Evolutionary conservation across 2,329 filamentous ascomycete species (phyloP), one percentile per base, ranked within the genome.

Genomic region (Clonostachys rosea): DNA sequence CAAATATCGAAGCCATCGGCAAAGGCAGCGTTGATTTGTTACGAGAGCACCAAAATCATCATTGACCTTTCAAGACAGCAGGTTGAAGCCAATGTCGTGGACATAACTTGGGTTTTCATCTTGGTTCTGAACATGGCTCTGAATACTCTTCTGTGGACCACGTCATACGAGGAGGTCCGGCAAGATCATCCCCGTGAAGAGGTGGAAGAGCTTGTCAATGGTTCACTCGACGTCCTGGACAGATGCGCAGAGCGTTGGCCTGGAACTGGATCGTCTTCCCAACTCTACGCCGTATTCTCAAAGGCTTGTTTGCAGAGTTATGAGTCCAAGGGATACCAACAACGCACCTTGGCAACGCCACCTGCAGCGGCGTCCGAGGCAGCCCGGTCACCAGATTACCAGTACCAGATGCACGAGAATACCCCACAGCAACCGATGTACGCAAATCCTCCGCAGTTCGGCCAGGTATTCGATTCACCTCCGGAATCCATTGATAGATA

Each of bases 101-200:
- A 96, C 60, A 76, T 96, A 50, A 96, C 91, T 1, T 97, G 92
- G 92, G 86, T 96, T 40, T 96, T 96, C 59, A 82, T 95, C 2
- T 79, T 96, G 49, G 84, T 87, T 17, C 78, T 97, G 39, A 96
- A 95, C 69, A 94, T 95, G 83, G 84, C 89, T 5, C 78, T 97
- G 48, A 96, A 96, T 61, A 91, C 89, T 6, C 79, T 96, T 44
- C 77, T 99, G 1, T 99, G 94, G 94, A 83, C 88, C 2, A 78
- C 95, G 8, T 95, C 91, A 2, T 96, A 95, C 59, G 78, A 86
- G 5, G 87, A 92, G 54, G 84, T 97, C 20, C 85, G 94, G 42
- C 78, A 80, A 46, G 73, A 80, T 16, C 86, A 96, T 61, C 64
- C 78, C 5, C 81, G 84, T 17, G 83, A 90, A 41, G 86, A 94